Evolutionary conservation across 1,284 basidiomycete species (phyloP).

Genomic region (Cerioporus squamosus): DNA sequence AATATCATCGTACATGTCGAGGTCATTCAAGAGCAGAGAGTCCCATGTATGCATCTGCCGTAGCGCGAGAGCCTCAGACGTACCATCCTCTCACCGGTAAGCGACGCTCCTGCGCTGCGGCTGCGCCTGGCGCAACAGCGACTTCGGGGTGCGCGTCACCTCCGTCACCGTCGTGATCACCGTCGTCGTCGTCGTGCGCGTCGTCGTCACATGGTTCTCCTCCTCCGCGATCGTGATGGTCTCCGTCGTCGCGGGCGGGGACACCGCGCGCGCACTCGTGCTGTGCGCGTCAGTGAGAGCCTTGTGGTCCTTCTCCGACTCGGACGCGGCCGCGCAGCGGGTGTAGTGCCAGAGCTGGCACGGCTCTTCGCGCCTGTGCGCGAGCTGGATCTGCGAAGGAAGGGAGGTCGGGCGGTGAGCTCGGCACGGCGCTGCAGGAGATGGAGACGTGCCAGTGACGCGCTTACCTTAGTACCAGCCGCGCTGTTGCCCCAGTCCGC

Average conservation of each 20-base stretch:
- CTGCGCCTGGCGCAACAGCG: conserved; percentile 14
- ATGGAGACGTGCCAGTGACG: background rate
- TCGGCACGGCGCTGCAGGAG: background rate
- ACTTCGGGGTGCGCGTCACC: conserved; percentile 26
- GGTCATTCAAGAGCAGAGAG: too few species aligned
- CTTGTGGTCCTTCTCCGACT: conserved; percentile 11
- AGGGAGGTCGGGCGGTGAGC: too few species aligned
- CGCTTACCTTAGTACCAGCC: conserved; percentile 28
- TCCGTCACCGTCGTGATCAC: conserved; percentile 33
- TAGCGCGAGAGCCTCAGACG: background rate
- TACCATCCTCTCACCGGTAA: conserved; percentile 17
- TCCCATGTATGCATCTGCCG: too few species aligned
- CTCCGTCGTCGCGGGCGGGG: conserved; percentile 26
- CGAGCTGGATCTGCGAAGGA: conserved; percentile 27
- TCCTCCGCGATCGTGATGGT: conserved; percentile 31
- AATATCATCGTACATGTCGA: too few species aligned
- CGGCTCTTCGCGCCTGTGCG: conserved; percentile 18
- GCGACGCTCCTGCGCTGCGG: conserved; percentile 22
- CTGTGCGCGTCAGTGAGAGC: conserved; percentile 15
- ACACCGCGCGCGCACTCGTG: conserved; percentile 14
- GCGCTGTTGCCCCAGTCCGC: conserved; percentile 26
- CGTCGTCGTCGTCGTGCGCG: conserved; percentile 32
- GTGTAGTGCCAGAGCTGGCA: conserved; percentile 31
- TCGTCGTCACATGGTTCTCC: conserved; percentile 25
- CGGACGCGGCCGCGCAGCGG: conserved; percentile 22